phyloP scores from a whole-genome alignment of 768 basidiomycete species.

The Pleurotus tuoliensis region DNA sequence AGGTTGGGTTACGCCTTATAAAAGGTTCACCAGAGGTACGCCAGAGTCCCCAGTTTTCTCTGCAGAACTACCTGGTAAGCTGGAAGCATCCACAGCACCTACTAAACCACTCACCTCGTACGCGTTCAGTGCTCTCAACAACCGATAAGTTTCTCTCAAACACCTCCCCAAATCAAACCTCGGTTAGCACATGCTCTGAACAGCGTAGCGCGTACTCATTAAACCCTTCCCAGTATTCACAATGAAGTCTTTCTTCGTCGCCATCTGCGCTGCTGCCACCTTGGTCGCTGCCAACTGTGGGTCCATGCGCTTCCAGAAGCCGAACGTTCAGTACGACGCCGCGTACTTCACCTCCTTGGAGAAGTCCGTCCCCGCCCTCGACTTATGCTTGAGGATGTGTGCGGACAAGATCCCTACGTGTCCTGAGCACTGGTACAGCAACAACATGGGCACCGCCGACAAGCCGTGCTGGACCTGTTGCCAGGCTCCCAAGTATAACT shows the following conservation, averaged over 20 bases:
- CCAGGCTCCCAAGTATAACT: neutral
- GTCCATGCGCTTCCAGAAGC: neutral
- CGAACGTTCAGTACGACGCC: neutral
- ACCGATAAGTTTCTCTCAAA: neutral
- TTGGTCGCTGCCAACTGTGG: neutral
- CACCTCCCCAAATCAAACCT: neutral
- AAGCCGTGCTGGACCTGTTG: conserved; percentile 4
- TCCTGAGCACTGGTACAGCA: conserved; percentile 5
- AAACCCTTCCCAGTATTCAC: neutral
- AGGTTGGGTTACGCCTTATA: neutral
- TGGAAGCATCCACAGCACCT: no score
- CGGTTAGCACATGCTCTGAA: no score
- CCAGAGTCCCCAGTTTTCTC: neutral
- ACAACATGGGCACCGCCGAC: neutral
- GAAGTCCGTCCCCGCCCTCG: neutral
- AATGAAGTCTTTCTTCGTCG: neutral
- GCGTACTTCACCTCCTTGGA: neutral
- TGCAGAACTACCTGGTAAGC: neutral
- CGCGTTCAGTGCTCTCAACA: no score
- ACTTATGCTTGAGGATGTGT: conserved; percentile 3
- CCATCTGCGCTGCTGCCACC: neutral
- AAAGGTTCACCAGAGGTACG: neutral
- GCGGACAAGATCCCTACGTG: neutral
- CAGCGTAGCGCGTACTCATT: neutral
- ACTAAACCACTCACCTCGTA: no score